Base-by-base conservation (phyloP, 2,329 filamentous ascomycete species). In the Alternaria rosae region DNA sequence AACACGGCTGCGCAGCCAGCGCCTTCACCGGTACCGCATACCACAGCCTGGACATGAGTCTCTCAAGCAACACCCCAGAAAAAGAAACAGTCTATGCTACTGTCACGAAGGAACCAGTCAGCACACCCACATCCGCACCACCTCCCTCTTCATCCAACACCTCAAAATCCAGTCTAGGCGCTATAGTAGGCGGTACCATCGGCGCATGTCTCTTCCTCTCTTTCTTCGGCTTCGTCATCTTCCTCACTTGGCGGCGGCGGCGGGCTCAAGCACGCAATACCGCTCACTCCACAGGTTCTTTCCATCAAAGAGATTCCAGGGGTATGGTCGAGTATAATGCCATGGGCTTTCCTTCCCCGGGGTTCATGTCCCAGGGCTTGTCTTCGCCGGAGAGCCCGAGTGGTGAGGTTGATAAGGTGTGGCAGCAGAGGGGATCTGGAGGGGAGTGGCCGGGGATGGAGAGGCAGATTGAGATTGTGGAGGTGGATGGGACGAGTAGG, bases 121-220 rank as follows among this genome's bases (percentile, higher is more conserved):
- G 8, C 20, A 28, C 35, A 23, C 52, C 52, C 3, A 13, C 45
- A 5, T 54, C 38, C n/a, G n/a, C n/a, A n/a, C n/a, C n/a, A n/a
- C 44, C 62, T 1, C 43, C 58, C 8, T 42, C 38, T 3, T 30
- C 54, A 0, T 47, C 66, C 7, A 61, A 23, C 7, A 35, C 51
- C 2, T 60, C 60, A 5, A 68, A 66, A 28, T 65, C 66, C 4
- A 61, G 64, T 43, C 51, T 77, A 10, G 75, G 67, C n/a, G 70
- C 71, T 11, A 78, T 79, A 15, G 67, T 76, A 10, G 76, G 77
- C 52, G 75, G 74, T 26, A 76, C 75, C 6, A 57, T 79, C 8
- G 75, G 74, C 32, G 76, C 71, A 2, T 67, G 76, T 32, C 61
- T 67, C 9, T 67, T 72, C 30, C 12, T 78, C 28, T 71, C 64